Percentiles rank a stretch among this genome's conserved stretches.
These are phyloP conservation scores for Curvularia eragrostidis DNA, from an alignment of 2,329 filamentous ascomycete genomes.

Conservation along the genomic window DNA sequence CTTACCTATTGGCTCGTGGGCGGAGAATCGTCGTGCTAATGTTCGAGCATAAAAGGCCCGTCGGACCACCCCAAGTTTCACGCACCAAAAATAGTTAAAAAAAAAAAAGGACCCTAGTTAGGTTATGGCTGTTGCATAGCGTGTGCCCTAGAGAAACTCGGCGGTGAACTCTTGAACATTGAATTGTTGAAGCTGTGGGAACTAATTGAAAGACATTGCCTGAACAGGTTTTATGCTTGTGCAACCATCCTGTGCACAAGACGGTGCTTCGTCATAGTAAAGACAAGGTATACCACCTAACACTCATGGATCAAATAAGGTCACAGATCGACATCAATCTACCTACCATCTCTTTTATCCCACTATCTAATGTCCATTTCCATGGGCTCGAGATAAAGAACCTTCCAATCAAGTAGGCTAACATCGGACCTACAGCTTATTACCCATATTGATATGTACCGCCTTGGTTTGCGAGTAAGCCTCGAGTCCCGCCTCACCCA, in stretches of 20 bases:
- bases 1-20: not conserved
- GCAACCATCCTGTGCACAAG: not conserved
- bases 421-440: conserved; percentile 6
- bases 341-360: not conserved
- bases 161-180: too few species aligned
- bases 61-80: not conserved
- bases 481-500: conserved; percentile 10
- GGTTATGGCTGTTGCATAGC: too few species aligned
- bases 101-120: too few species aligned
- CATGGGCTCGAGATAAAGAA: not conserved
- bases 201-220: too few species aligned
- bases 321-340: not conserved
- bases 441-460: conserved; percentile 11
- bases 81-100: not conserved
- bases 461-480: conserved; percentile 10
- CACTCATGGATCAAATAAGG: not conserved
- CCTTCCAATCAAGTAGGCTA: not conserved
- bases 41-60: not conserved
- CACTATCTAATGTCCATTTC: not conserved
- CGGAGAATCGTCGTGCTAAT: not conserved
- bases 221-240: not conserved
- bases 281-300: not conserved
- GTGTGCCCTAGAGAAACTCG: too few species aligned
- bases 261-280: not conserved
- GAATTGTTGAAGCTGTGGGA: too few species aligned